phyloP scores from a whole-genome alignment of 805 yeast species.

The Lachancea sp. region DNA sequence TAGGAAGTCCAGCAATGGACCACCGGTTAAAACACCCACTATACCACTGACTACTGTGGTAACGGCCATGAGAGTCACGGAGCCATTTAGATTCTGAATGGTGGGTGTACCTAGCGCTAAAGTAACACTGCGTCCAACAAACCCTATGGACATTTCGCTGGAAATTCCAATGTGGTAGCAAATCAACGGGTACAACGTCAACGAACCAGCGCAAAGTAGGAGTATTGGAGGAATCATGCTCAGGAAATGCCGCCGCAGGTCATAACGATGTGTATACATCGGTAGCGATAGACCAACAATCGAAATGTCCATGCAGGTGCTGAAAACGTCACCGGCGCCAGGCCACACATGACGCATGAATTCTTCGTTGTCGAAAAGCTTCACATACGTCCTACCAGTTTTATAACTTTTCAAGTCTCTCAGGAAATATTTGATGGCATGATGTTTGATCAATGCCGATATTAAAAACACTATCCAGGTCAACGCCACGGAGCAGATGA shows the following conservation, averaged over 20 bases:
- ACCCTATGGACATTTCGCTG: slow-evolving; percentile 57
- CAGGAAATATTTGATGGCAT: slow-evolving; percentile 39
- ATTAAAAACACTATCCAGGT: slow-evolving; percentile 59
- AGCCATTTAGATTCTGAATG: slow-evolving; percentile 59
- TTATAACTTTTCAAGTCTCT: slow-evolving; percentile 49
- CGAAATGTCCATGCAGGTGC: slow-evolving; percentile 67
- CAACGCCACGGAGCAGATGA: slow-evolving; percentile 56
- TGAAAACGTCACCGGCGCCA: slow-evolving; percentile 74
- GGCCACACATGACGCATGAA: slow-evolving; percentile 43
- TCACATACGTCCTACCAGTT: slow-evolving; percentile 62
- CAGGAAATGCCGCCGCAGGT: slow-evolving; percentile 52
- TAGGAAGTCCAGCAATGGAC: slow-evolving; percentile 41
- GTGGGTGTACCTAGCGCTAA: slow-evolving; percentile 75
- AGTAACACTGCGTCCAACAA: slow-evolving; percentile 73
- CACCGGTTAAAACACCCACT: slow-evolving; percentile 61
- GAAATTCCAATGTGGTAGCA: slow-evolving; percentile 62
- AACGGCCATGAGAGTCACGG: slow-evolving; percentile 67
- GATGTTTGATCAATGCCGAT: slow-evolving; percentile 45
- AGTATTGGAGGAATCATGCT: slow-evolving; percentile 55
- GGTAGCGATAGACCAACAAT: slow-evolving; percentile 73
- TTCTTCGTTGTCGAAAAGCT: slow-evolving; percentile 41
- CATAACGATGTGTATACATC: slow-evolving; percentile 66
- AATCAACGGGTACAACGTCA: slow-evolving; percentile 64
- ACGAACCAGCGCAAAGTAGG: slow-evolving; percentile 48
- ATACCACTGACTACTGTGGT: slow-evolving; percentile 74